Evolutionary conservation across 1,284 basidiomycete genomes (phyloP), one percentile per base, ranked within the genome.

Genomic region (Pseudozyma pruni): DNA sequence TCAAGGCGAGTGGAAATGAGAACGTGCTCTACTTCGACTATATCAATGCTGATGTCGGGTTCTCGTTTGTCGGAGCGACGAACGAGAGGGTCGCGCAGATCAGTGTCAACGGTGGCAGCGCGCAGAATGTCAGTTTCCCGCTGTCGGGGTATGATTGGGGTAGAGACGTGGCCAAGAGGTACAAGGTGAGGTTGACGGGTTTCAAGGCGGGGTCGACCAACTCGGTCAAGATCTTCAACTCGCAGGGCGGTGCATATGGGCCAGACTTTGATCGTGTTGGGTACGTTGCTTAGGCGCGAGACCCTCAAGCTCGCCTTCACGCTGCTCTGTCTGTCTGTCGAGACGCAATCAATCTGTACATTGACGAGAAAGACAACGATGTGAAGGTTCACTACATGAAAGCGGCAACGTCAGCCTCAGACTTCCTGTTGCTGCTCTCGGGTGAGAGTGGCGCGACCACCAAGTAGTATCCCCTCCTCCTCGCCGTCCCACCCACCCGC

Each of bases 241-340:
- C n/a, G n/a, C n/a, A n/a, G n/a, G 16, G 50, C 23, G 41, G 39
- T 14, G 16, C n/a, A n/a, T 59, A 64, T 20, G 60, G 55, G 34
- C 72, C 70, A 22, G 64, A 73, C 32, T 46, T 74, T 25, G 59
- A 63, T 31, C 62, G 72, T n/a, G 44, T 74, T 33, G 72, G 70
- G 3, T 60, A 43, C 20, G 35, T 31, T 5, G 52, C 50, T 42
- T 51, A 37, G 37, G n/a, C n/a, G n/a, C n/a, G n/a, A n/a, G n/a
- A n/a, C n/a, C n/a, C n/a, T n/a, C n/a, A n/a, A n/a, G n/a, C n/a
- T n/a, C n/a, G n/a, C n/a, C n/a, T n/a, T n/a, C n/a, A n/a, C n/a
- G n/a, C n/a, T n/a, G n/a, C n/a, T n/a, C n/a, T n/a, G n/a, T n/a
- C n/a, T n/a, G n/a, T n/a, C n/a, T n/a, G n/a, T n/a, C n/a, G n/a